phyloP scores from a whole-genome alignment of 306 rosid species.

The Cicer pinnatifidum region DNA sequence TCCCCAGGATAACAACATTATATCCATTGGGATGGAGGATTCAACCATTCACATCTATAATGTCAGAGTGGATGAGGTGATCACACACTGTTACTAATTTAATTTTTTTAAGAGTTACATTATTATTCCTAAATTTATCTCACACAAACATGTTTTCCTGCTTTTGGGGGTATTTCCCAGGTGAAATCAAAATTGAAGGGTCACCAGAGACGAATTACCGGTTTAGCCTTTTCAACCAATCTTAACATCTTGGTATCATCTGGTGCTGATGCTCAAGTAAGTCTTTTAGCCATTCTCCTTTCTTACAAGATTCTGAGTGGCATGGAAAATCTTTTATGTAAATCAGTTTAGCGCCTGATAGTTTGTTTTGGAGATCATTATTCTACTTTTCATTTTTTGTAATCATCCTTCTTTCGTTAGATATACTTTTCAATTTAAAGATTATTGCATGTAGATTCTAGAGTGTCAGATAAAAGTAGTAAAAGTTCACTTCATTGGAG shows the following conservation, averaged over 20 bases:
- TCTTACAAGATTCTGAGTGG: constrained; percentile 29
- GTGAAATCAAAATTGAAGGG: constrained; percentile 83
- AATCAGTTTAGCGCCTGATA: constrained; percentile 11
- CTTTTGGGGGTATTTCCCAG: constrained; percentile 48
- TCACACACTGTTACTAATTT: constrained; percentile 33
- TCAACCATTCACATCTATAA: constrained; percentile 80
- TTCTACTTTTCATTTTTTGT: constrained; percentile 25
- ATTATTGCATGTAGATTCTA: constrained; percentile 11
- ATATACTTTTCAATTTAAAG: not conserved
- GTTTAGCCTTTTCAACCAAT: constrained; percentile 82
- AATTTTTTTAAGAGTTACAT: not conserved
- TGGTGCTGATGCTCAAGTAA: constrained; percentile 88
- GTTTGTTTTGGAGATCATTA: constrained; percentile 8
- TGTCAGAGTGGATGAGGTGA: constrained; percentile 80
- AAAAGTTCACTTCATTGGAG: not conserved
- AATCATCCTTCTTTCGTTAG: constrained; percentile 3
- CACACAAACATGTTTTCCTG: constrained; percentile 1
- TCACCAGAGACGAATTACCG: constrained; percentile 79
- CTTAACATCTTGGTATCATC: constrained; percentile 82
- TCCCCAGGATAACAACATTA: constrained; percentile 85
- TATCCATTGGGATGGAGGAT: constrained; percentile 93
- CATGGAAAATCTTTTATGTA: constrained; percentile 11
- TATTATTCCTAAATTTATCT: constrained; percentile 28
- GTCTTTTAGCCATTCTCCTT: constrained; percentile 39
- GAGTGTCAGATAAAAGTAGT: not conserved